Conservation (phyloP, 345 rosid species). For the Brassica napus region Da-Ae NC_063436.1:21722001-21722500, state of each 20-base stretch:
- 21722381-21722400: conserved; percentile 69
- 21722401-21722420: conserved; percentile 58
- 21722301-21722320: conserved; percentile 72
- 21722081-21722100: conserved; percentile 82
- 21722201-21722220: conserved; percentile 83
- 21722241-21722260: conserved; percentile 75
- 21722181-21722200: conserved; percentile 56
- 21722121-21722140: conserved; percentile 79
- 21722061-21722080: conserved; percentile 69
- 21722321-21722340: conserved; percentile 72
- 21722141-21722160: conserved; percentile 56
- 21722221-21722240: conserved; percentile 86
- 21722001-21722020: conserved; percentile 61
- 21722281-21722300: conserved; percentile 62
- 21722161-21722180: conserved; percentile 56
- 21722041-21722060: conserved; percentile 61
- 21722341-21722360: conserved; percentile 60
- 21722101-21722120: conserved; percentile 64
- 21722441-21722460: conserved; percentile 69
- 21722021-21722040: conserved; percentile 72
- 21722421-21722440: conserved; percentile 43
- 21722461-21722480: conserved; percentile 47
- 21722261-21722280: conserved; percentile 55
- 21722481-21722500: conserved; percentile 29
- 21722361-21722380: conserved; percentile 69